Evolutionary conservation across 345 rosid species (phyloP).

Genomic region (Eutrema heterophyllum): DNA sequence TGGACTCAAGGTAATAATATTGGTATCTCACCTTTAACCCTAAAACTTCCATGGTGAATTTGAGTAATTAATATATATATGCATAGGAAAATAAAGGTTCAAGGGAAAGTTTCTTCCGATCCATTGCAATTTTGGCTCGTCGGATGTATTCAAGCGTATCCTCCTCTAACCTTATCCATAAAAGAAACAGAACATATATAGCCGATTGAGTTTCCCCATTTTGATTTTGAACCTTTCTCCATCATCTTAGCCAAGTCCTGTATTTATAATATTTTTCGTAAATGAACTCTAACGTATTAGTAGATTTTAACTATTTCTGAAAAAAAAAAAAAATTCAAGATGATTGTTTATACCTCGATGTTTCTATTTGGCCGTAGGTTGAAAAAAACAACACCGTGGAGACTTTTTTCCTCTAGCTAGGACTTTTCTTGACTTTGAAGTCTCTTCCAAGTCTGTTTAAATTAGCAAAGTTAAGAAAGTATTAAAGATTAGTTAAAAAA

Average conservation of each 20-base stretch:
- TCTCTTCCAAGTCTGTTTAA: conserved; percentile 11
- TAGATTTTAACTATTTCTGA: background rate
- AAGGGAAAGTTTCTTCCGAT: conserved; percentile 22
- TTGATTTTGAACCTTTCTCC: conserved; percentile 34
- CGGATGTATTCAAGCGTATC: conserved; percentile 43
- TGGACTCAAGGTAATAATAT: too few species aligned
- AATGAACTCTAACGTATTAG: background rate
- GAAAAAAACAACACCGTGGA: conserved; percentile 39
- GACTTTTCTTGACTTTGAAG: background rate
- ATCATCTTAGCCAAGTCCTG: conserved; percentile 46
- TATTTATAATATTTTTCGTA: background rate
- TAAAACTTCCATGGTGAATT: conserved; percentile 16
- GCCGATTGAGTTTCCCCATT: conserved; percentile 54
- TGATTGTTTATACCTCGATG: conserved; percentile 50
- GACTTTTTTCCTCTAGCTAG: too few species aligned
- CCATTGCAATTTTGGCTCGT: conserved; percentile 35
- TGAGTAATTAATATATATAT: too few species aligned
- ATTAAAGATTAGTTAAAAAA: background rate
- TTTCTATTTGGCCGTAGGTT: conserved; percentile 45
- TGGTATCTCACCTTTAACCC: conserved; percentile 29
- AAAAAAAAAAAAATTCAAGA: background rate
- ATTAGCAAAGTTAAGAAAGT: background rate
- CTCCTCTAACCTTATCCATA: conserved; percentile 26
- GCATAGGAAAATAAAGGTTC: conserved; percentile 37
- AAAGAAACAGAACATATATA: conserved; percentile 39